These are phyloP conservation scores for Platanus orientalis DNA, from an alignment of 164 flowering plant species.

Conservation along the genomic window DNA sequence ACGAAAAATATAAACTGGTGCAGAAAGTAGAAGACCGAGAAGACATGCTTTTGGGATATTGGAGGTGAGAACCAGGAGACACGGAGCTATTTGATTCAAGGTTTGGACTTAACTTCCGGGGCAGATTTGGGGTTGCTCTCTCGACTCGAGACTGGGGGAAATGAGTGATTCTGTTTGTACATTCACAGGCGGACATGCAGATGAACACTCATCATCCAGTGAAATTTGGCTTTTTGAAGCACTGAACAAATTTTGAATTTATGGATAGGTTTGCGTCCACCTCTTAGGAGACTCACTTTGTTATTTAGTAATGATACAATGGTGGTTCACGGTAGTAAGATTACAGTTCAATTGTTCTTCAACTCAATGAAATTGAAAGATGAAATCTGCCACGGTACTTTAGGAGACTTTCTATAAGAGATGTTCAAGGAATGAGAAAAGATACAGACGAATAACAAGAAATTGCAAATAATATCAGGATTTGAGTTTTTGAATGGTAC, in stretches of 20 bases:
- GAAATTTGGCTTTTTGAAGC: conserved; percentile 20
- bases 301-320: conserved; percentile 23
- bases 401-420: too few species aligned
- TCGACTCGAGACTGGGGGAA: conserved; percentile 14
- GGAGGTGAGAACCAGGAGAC: conserved; percentile 26
- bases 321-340: conserved; percentile 29
- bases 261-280: conserved; percentile 21
- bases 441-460: neutral
- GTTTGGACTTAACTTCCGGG: conserved; percentile 9
- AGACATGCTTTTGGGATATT: conserved; percentile 20
- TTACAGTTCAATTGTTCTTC: conserved; percentile 6
- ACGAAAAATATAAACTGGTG: conserved; percentile 50
- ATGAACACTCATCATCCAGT: conserved; percentile 16
- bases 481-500: neutral
- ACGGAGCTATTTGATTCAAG: conserved; percentile 20
- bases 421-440: neutral
- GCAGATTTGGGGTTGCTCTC: conserved; percentile 13
- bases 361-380: conserved; percentile 8
- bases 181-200: conserved; percentile 17
- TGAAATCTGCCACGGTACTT: too few species aligned
- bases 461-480: neutral
- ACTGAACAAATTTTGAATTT: conserved; percentile 21
- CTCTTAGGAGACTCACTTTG: conserved; percentile 27
- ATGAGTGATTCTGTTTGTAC: conserved; percentile 14
- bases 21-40: conserved; percentile 60